Percentiles rank a stretch among this genome's conserved stretches.
These are phyloP conservation scores for Musa troglodytarum DNA, from an alignment of 176 grass and related monocot species.

Conservation along the genomic window DNA sequence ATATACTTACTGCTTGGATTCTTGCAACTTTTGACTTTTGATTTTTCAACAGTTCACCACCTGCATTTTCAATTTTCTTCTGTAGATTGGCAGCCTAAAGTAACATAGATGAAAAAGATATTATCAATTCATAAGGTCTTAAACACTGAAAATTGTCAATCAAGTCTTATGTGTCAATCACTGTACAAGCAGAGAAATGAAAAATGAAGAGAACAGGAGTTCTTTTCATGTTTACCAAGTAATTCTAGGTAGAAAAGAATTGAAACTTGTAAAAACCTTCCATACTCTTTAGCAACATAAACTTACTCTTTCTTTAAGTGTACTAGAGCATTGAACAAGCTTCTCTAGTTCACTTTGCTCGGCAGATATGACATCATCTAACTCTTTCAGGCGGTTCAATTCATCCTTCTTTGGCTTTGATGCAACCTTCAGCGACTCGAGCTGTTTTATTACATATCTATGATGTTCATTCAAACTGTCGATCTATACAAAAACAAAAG, in stretches of 20 bases:
- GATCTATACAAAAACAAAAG: slow-evolving; percentile 38
- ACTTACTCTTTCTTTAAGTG: slow-evolving; percentile 75
- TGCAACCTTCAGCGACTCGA: slow-evolving; percentile 60
- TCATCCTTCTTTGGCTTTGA: slow-evolving; percentile 68
- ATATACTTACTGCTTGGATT: slow-evolving; percentile 72
- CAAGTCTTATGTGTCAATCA: neutral
- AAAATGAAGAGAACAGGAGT: no score
- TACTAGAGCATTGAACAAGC: slow-evolving; percentile 68
- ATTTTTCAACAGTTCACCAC: slow-evolving; percentile 77
- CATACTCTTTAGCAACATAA: slow-evolving; percentile 6
- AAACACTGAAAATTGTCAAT: neutral
- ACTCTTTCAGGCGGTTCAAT: slow-evolving; percentile 49
- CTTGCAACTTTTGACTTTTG: slow-evolving; percentile 73
- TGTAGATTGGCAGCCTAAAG: slow-evolving; percentile 84
- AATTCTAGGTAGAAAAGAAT: neutral
- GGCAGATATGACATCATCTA: slow-evolving; percentile 46
- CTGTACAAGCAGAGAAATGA: neutral
- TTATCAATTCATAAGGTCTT: neutral
- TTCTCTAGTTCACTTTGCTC: slow-evolving; percentile 63
- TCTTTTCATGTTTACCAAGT: no score
- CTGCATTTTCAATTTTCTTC: slow-evolving; percentile 86
- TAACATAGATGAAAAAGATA: neutral
- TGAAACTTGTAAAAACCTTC: neutral
- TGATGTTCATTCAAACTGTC: slow-evolving; percentile 68
- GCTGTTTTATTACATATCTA: slow-evolving; percentile 63